A percentile compares a stretch with the other conserved stretches of the same genome.
Conservation (phyloP, 1,284 basidiomycete genomes). For the Rhizoctonia solani region DNA sequence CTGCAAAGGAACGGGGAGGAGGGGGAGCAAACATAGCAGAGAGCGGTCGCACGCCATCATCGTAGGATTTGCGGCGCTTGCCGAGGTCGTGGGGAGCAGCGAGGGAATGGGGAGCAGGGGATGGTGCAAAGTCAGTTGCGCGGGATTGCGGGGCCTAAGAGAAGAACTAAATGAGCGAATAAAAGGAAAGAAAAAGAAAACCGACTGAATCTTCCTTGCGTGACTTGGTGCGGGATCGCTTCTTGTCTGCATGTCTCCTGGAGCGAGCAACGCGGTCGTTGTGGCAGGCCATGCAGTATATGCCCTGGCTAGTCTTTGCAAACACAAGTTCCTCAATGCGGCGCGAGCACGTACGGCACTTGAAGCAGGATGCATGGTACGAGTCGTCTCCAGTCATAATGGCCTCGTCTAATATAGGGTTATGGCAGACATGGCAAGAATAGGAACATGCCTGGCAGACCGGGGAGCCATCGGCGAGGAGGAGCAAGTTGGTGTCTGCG, state of each 20-base stretch:
- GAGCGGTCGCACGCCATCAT: conserved; percentile 53
- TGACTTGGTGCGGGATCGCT: conserved; percentile 47
- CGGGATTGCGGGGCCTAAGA: conserved; percentile 20
- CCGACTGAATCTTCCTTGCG: conserved; percentile 34
- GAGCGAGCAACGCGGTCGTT: conserved; percentile 95
- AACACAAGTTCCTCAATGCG: conserved; percentile 98
- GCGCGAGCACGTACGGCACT: conserved; percentile 92
- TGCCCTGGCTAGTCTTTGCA: conserved; percentile 97
- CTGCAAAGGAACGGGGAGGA: not conserved
- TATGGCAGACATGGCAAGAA: conserved; percentile 89
- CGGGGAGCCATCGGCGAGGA: conserved; percentile 95
- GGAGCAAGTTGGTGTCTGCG: conserved; percentile 91
- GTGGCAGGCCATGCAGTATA: conserved; percentile 99
- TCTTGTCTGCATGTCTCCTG: conserved; percentile 82
- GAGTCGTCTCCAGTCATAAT: conserved; percentile 99
- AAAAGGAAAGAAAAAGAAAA: too few species aligned
- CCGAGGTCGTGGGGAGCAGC: conserved; percentile 20
- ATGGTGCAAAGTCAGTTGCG: not conserved
- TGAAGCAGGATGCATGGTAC: conserved; percentile 98
- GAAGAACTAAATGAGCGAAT: too few species aligned
- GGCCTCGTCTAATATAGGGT: conserved; percentile 93
- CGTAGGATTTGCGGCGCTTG: conserved; percentile 62
- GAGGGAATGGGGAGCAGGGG: conserved; percentile 1
- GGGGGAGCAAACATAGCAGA: too few species aligned
- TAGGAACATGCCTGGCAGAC: conserved; percentile 98